Evolutionary conservation across 768 basidiomycete species (phyloP).

Genomic region (Galerina sulciceps): DNA sequence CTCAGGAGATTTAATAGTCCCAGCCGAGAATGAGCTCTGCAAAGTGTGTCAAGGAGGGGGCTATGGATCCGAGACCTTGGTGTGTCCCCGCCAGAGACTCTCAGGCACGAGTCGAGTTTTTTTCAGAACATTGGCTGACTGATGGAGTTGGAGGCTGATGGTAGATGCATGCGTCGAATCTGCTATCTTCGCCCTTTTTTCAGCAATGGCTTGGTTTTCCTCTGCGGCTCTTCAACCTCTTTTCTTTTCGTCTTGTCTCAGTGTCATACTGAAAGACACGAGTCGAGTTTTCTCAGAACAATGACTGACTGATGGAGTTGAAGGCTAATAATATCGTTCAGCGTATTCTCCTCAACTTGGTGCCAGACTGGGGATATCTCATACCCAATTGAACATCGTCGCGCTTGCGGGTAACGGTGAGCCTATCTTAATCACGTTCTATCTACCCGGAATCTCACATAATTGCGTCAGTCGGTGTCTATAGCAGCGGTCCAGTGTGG

Average conservation of each 20-base stretch:
- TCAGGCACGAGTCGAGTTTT: not conserved
- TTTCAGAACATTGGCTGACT: not conserved
- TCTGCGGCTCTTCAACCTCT: too few species aligned
- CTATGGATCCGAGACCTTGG: too few species aligned
- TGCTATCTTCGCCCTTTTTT: too few species aligned
- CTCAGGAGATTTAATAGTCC: too few species aligned
- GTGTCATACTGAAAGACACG: too few species aligned
- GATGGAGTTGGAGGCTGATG: not conserved
- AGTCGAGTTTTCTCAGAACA: not conserved
- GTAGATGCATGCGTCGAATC: too few species aligned
- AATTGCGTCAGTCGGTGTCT: conserved; percentile 66
- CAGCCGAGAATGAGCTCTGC: too few species aligned
- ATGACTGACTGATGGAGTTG: not conserved
- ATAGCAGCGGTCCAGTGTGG: conserved; percentile 75
- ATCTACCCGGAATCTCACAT: not conserved
- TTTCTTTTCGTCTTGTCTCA: too few species aligned
- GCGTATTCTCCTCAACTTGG: conserved; percentile 91
- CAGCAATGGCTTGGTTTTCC: too few species aligned
- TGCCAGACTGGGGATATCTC: conserved; percentile 70
- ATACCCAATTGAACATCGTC: conserved; percentile 83
- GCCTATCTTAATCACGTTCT: conserved; percentile 20
- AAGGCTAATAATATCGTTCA: conserved; percentile 24
- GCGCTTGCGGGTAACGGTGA: conserved; percentile 79
- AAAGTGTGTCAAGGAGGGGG: too few species aligned
- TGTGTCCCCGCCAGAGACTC: too few species aligned